phyloP scores from a whole-genome alignment of 352 stramenopile species.

The Blastocystis sp. region DNA sequence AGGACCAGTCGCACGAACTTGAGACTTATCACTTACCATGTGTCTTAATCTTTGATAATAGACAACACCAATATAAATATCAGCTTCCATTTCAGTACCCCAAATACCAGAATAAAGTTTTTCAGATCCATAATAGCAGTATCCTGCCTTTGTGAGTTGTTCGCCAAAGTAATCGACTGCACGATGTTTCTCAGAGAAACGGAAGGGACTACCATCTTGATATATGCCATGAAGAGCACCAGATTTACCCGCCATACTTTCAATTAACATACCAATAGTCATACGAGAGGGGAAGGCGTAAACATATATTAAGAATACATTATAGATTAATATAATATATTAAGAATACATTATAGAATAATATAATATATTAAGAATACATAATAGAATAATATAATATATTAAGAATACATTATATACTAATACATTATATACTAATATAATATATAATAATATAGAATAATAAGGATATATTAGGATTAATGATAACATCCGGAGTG shows the following conservation, averaged over 20 bases:
- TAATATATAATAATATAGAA: no score
- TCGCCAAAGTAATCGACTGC: constrained; percentile 97
- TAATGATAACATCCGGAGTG: constrained; percentile 96
- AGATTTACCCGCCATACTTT: constrained; percentile 96
- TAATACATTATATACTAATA: constrained; percentile 48
- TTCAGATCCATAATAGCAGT: constrained; percentile 95
- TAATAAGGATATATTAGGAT: no score
- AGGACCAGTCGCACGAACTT: constrained; percentile 86
- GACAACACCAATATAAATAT: constrained; percentile 99
- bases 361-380: no score
- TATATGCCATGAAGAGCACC: constrained; percentile 84
- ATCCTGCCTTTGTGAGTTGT: constrained; percentile 79
- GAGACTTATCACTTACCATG: constrained; percentile 99
- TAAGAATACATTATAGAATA: no score
- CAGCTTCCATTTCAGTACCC: constrained; percentile 88
- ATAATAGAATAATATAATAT: no score
- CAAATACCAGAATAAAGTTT: constrained; percentile 93
- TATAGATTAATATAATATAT: no score
- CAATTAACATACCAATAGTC: constrained; percentile 90
- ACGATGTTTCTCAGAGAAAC: constrained; percentile 89
- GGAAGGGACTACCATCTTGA: constrained; percentile 94
- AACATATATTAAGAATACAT: no score
- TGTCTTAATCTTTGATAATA: constrained; percentile 98
- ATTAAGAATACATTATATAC: no score
- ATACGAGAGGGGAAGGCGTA: constrained; percentile 83